A percentile compares a stretch with the other conserved stretches of the same genome.
These are phyloP conservation scores for Chalciporus pseudorubinellus DNA, from an alignment of 768 basidiomycete species.

Conservation along the genomic window DNA sequence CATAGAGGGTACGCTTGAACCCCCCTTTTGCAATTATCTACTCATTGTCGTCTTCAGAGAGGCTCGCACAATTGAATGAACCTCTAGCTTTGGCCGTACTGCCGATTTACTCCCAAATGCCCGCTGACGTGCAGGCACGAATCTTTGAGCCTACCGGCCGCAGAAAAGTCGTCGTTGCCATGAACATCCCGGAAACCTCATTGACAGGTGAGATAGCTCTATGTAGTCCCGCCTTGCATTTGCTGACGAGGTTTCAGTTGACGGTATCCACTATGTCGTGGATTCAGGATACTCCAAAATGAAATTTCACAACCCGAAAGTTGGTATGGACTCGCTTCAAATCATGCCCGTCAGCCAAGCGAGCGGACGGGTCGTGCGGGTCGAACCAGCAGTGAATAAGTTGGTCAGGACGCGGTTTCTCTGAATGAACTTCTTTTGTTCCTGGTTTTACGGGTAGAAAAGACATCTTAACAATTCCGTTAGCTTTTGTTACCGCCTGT, in stretches of 20 bases:
- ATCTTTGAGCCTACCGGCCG: constrained; percentile 96
- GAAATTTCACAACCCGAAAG: constrained; percentile 98
- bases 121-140: constrained; percentile 96
- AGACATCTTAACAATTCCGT: constrained; percentile 1
- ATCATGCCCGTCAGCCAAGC: constrained; percentile 99
- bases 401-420: constrained; percentile 5
- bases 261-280: constrained; percentile 96
- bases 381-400: constrained; percentile 91
- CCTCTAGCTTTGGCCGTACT: constrained; percentile 85
- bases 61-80: constrained; percentile 88
- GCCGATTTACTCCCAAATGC: constrained; percentile 99
- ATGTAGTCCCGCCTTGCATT: neutral
- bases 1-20: constrained; percentile 61
- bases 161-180: constrained; percentile 96
- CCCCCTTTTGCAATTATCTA: neutral
- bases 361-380: constrained; percentile 94
- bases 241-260: constrained; percentile 51
- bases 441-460: too few relatives aligned
- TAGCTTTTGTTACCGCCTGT: constrained; percentile 94
- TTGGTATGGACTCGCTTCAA: constrained; percentile 98
- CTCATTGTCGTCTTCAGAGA: constrained; percentile 53
- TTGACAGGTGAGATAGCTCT: constrained; percentile 63
- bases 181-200: constrained; percentile 98
- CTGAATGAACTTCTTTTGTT: neutral
- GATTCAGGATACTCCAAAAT: constrained; percentile 97